Percentiles rank a stretch among this genome's conserved stretches.
These are phyloP conservation scores for Aspergillus fructus DNA, from an alignment of 2,329 filamentous ascomycete genomes.

Conservation along the genomic window DNA sequence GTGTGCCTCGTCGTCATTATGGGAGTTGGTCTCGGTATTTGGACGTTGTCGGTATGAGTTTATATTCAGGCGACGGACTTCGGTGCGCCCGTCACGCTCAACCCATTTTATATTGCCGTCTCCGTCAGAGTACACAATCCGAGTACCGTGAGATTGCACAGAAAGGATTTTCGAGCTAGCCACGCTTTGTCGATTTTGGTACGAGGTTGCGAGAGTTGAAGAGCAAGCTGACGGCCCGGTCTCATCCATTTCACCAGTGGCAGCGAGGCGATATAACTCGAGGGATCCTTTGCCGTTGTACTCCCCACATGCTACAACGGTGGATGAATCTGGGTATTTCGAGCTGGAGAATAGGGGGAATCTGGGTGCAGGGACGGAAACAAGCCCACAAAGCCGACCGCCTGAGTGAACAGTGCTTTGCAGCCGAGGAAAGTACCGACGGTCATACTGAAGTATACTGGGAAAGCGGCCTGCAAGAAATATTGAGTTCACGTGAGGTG, in stretches of 20 bases:
- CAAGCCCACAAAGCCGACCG: slow-evolving; percentile 71
- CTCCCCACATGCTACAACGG: slow-evolving; percentile 78
- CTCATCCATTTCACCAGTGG: slow-evolving; percentile 27
- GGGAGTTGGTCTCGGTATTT: not conserved
- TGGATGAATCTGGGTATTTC: slow-evolving; percentile 56
- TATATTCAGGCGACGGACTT: slow-evolving; percentile 58
- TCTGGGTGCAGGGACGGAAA: slow-evolving; percentile 59
- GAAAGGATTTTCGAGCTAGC: slow-evolving; percentile 78
- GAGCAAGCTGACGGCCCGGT: slow-evolving; percentile 25
- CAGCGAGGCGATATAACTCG: slow-evolving; percentile 66
- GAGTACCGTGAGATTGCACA: slow-evolving; percentile 75
- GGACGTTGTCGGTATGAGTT: slow-evolving; percentile 41
- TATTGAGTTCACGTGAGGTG: slow-evolving; percentile 69
- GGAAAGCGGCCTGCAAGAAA: slow-evolving; percentile 88
- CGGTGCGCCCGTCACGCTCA: slow-evolving; percentile 71
- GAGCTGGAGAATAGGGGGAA: slow-evolving; percentile 46
- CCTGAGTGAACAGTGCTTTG: slow-evolving; percentile 80
- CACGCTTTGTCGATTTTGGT: slow-evolving; percentile 81
- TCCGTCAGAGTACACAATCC: slow-evolving; percentile 80
- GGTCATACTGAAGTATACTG: slow-evolving; percentile 84
- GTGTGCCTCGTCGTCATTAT: slow-evolving; percentile 23
- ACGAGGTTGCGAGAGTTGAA: slow-evolving; percentile 35
- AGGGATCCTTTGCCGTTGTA: slow-evolving; percentile 90
- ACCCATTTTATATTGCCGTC: slow-evolving; percentile 86
- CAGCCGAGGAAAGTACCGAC: slow-evolving; percentile 77